Percentiles rank a stretch among this genome's conserved stretches.
Conservation (phyloP, 2,329 filamentous ascomycete species). For the Lachnellula cervina region DNA sequence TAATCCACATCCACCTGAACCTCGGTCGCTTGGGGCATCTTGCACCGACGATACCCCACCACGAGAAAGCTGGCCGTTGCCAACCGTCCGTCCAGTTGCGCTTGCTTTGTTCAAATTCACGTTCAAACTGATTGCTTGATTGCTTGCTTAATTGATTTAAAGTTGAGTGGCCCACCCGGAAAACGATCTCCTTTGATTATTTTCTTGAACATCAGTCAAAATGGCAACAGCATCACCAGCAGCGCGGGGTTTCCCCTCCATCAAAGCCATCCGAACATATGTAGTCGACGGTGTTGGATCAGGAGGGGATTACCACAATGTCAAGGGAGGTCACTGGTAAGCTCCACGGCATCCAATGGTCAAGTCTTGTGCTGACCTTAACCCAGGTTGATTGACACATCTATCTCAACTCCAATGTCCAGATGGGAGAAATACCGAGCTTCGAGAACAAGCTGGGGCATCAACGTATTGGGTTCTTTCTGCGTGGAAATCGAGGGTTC, state of each 20-base stretch:
- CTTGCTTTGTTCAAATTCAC: neutral
- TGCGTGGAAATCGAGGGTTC: conserved; percentile 83
- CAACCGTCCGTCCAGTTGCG: neutral
- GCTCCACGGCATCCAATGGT: conserved; percentile 14
- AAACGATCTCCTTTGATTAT: neutral
- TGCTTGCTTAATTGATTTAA: no score
- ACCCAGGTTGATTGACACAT: conserved; percentile 80
- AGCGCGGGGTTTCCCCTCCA: conserved; percentile 56
- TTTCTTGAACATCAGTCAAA: neutral
- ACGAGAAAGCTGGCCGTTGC: neutral
- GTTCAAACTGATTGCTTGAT: no score
- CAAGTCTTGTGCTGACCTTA: conserved; percentile 37
- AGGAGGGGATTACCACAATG: conserved; percentile 90
- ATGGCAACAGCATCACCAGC: conserved; percentile 20
- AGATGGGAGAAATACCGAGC: conserved; percentile 82
- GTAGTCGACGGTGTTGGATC: conserved; percentile 60
- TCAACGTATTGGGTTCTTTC: conserved; percentile 91
- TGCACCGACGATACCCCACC: no score
- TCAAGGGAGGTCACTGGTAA: conserved; percentile 66
- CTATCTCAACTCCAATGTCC: conserved; percentile 90
- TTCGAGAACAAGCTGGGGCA: conserved; percentile 88
- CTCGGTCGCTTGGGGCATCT: no score
- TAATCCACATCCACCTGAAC: no score
- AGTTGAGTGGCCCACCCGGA: no score
- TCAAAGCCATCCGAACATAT: conserved; percentile 70